Percentiles rank a stretch among this genome's conserved stretches.
Conservation (phyloP, 2,329 filamentous ascomycete genomes). For the Trichothecium sympodiale region DNA sequence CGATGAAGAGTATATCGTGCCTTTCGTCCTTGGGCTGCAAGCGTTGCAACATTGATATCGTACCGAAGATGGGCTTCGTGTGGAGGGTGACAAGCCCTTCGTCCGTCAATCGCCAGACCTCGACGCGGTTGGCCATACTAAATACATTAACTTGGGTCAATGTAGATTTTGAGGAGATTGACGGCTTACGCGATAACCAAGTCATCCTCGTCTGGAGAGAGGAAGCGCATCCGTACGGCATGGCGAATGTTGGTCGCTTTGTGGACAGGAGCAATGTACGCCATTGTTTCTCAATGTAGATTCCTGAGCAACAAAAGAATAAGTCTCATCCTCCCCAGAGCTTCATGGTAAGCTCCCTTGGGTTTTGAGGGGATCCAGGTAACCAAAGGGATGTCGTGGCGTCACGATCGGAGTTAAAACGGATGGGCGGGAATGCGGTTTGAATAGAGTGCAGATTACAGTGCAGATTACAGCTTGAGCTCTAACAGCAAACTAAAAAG, state of each 20-base stretch:
- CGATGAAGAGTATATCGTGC: slow-evolving; percentile 82
- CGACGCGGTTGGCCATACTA: slow-evolving; percentile 75
- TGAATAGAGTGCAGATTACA: too few relatives aligned
- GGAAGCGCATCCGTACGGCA: slow-evolving; percentile 70
- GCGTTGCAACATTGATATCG: slow-evolving; percentile 73
- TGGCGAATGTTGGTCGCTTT: slow-evolving; percentile 83
- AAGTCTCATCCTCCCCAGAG: too few relatives aligned
- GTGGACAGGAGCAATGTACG: slow-evolving; percentile 91
- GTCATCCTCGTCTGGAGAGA: slow-evolving; percentile 65
- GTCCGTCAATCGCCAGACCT: slow-evolving; percentile 63
- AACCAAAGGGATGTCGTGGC: too few relatives aligned
- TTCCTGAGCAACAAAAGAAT: too few relatives aligned
- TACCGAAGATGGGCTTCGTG: slow-evolving; percentile 70
- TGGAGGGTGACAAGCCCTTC: slow-evolving; percentile 54
- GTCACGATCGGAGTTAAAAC: too few relatives aligned
- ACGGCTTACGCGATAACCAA: slow-evolving; percentile 74
- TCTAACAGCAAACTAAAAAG: too few relatives aligned
- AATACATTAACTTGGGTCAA: slow-evolving; percentile 3
- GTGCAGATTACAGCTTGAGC: too few relatives aligned
- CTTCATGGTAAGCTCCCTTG: too few relatives aligned
- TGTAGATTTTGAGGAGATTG: slow-evolving; percentile 1
- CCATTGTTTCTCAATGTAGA: slow-evolving; percentile 50
- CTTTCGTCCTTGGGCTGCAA: slow-evolving; percentile 62
- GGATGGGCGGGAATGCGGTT: too few relatives aligned
- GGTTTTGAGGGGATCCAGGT: too few relatives aligned